A percentile compares a stretch with the other conserved stretches of the same genome.
These are phyloP conservation scores for Sclerotinia trifoliorum DNA, from an alignment of 2,329 filamentous ascomycete genomes.

Conservation along the genomic window DNA sequence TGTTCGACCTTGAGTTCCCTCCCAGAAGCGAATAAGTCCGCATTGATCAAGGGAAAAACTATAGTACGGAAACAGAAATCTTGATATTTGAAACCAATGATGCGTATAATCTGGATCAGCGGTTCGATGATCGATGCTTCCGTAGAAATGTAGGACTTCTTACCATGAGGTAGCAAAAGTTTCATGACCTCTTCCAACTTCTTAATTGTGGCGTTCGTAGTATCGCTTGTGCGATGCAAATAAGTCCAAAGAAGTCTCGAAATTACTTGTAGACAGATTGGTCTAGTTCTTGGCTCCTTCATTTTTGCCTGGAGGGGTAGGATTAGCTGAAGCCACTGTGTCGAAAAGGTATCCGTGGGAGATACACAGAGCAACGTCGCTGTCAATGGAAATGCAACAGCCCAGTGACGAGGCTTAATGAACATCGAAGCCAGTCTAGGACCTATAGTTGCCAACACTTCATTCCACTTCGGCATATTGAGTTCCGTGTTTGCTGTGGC, in stretches of 20 bases:
- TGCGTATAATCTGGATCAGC: conserved; percentile 87
- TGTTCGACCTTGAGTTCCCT: conserved; percentile 71
- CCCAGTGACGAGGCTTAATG: conserved; percentile 89
- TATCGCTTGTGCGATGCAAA: conserved; percentile 78
- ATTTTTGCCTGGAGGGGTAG: conserved; percentile 75
- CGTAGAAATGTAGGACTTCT: conserved; percentile 76
- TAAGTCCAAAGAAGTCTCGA: conserved; percentile 94
- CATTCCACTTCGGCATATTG: conserved; percentile 78
- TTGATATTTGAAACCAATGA: conserved; percentile 90
- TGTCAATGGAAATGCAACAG: conserved; percentile 81
- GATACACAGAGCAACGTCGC: conserved; percentile 86
- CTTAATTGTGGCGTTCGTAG: conserved; percentile 62
- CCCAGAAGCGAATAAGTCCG: conserved; percentile 74
- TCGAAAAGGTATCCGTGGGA: conserved; percentile 75
- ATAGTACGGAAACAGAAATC: conserved; percentile 90
- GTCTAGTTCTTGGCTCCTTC: conserved; percentile 77
- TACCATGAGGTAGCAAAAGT: conserved; percentile 77
- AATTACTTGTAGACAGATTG: conserved; percentile 81
- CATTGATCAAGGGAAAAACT: conserved; percentile 94
- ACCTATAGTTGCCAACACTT: conserved; percentile 76
- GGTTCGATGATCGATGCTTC: conserved; percentile 85
- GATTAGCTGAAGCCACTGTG: conserved; percentile 83
- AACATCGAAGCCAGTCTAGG: conserved; percentile 81
- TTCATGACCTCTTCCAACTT: conserved; percentile 90
- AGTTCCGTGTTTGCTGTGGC: conserved; percentile 77